A percentile compares a stretch with the other conserved stretches of the same genome.
Evolutionary conservation across 116 monocot species (phyloP).

Genomic region (Zostera marina): DNA sequence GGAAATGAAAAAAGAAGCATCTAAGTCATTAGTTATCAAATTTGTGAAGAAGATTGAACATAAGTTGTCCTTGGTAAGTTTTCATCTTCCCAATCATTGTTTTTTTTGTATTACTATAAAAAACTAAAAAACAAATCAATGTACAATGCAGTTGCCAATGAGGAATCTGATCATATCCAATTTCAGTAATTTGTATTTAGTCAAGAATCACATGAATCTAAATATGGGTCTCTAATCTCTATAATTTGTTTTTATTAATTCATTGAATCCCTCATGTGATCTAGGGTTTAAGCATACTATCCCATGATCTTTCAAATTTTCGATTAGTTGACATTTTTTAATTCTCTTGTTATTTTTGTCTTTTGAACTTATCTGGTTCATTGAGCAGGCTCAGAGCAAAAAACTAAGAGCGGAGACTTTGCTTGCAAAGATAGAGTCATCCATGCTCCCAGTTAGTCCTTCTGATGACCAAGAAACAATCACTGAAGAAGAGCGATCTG

Average conservation of each 20-base stretch:
- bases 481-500: conserved; percentile 91
- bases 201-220: too few relatives aligned
- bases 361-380: neutral
- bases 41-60: conserved; percentile 73
- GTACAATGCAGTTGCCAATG: too few relatives aligned
- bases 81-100: too few relatives aligned
- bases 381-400: conserved; percentile 69
- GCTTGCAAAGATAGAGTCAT: conserved; percentile 76
- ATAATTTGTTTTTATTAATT: too few relatives aligned
- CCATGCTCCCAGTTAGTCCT: conserved; percentile 77
- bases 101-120: too few relatives aligned
- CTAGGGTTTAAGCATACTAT: too few relatives aligned
- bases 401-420: conserved; percentile 67
- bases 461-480: conserved; percentile 92
- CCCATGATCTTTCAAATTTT: neutral
- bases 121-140: too few relatives aligned
- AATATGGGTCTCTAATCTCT: too few relatives aligned
- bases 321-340: neutral
- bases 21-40: conserved; percentile 30
- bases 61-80: conserved; percentile 73
- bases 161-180: too few relatives aligned
- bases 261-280: too few relatives aligned
- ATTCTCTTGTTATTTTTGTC: neutral
- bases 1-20: conserved; percentile 69
- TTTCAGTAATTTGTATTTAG: too few relatives aligned